A percentile compares a stretch with the other conserved stretches of the same genome.
Evolutionary conservation across 2,329 filamentous ascomycete genomes (phyloP).

Genomic region (Canariomyces notabilis): DNA sequence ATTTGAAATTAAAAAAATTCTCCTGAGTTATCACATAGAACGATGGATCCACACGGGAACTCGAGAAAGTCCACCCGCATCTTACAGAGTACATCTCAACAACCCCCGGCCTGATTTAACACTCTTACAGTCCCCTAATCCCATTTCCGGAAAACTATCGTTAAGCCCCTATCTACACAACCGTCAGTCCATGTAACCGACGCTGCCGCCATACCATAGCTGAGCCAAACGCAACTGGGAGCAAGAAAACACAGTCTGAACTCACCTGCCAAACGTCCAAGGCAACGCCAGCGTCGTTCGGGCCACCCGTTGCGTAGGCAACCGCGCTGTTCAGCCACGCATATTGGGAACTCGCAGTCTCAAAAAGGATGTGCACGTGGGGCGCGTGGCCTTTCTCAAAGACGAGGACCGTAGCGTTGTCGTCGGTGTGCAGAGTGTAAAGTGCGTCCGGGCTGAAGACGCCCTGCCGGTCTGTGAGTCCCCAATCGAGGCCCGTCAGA

Average conservation of each 20-base stretch:
- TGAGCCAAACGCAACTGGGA: too few relatives aligned
- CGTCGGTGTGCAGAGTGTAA: constrained; percentile 35
- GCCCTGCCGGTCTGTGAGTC: constrained; percentile 32
- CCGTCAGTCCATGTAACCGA: too few relatives aligned
- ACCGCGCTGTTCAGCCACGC: constrained; percentile 35
- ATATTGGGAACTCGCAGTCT: constrained; percentile 33
- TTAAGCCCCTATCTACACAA: too few relatives aligned
- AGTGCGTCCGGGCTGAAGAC: constrained; percentile 36
- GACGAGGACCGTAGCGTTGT: constrained; percentile 36
- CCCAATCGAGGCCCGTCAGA: constrained; percentile 34
- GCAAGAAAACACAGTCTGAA: neutral
- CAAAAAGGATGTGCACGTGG: constrained; percentile 33
- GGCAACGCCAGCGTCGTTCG: constrained; percentile 14
- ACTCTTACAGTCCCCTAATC: too few relatives aligned
- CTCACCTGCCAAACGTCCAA: constrained; percentile 26
- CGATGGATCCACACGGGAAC: too few relatives aligned
- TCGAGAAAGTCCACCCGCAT: too few relatives aligned
- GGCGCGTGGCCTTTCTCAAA: constrained; percentile 34
- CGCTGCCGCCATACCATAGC: too few relatives aligned
- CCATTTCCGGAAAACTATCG: too few relatives aligned
- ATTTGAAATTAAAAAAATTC: too few relatives aligned
- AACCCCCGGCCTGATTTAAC: too few relatives aligned
- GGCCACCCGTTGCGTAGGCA: constrained; percentile 18
- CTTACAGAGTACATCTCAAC: too few relatives aligned
- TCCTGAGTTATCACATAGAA: too few relatives aligned